Base-by-base conservation (phyloP, 768 basidiomycete species). In the Mrakia gelida region DNA sequence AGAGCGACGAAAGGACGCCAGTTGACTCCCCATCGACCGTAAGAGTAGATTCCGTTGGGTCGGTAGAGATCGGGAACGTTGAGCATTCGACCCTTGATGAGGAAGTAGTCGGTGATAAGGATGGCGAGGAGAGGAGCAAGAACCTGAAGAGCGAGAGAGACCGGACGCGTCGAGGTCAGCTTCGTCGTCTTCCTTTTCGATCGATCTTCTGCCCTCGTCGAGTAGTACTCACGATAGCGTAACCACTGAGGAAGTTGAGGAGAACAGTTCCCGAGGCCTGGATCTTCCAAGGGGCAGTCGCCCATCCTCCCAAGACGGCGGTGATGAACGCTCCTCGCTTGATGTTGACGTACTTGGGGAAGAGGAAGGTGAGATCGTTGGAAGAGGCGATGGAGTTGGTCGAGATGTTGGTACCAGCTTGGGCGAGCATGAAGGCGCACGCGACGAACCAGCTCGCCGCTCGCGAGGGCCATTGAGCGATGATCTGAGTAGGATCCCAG, bases 21-120 rank as follows among this genome's bases (percentile, higher is more conserved):
- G 71, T 71, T 74, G 34, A 30, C 23, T 26, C 38, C 59, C n/a
- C 28, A 26, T 26, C 38, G 16, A 2, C 54, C 32, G 73, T 74
- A 74, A 16, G 3, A 6, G 73, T 74, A 74, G 54, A 74, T 74
- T 10, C 73, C 73, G 32, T 62, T 32, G 23, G 54, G 54, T 32
- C 73, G 73, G 73, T 74, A 74, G 73, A 74, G 73, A 26, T 56
- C 52, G 2, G 73, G 73, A 1, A 74, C 73, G 56, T 61, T 61
- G 5, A 74, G 56, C 30, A 26, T 41, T 4, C 32, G 56, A 23
- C 34, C 32, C 61, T 63, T 34, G 30, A 59, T 41, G 3, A 74
- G 26, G 21, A 30, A 74, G 30, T 30, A 74, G 59, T 74, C 56
- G 56, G 21, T 21, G 61, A 74, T 56, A 7, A 74, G 23, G 32